phyloP scores from a whole-genome alignment of 2,329 filamentous ascomycete genomes.

The Neonectria hederae region DNA sequence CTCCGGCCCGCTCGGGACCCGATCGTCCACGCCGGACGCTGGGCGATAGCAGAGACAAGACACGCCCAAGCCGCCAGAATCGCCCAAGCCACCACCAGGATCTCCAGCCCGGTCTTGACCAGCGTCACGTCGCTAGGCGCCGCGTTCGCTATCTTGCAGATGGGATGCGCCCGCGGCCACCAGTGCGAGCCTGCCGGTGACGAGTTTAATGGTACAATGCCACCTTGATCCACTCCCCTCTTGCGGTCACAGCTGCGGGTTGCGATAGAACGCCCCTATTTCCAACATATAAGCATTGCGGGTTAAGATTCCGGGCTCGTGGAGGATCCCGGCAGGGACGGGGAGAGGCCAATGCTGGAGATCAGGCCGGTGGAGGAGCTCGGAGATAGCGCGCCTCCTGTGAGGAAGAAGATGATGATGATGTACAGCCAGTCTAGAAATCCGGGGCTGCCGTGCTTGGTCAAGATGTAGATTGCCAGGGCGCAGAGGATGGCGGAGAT shows the following conservation, averaged over 20 bases:
- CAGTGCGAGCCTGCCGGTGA: conserved; percentile 17
- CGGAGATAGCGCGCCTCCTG: conserved; percentile 46
- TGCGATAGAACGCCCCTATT: conserved; percentile 11
- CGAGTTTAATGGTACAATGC: conserved; percentile 11
- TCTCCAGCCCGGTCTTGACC: conserved; percentile 19
- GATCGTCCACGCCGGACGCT: background rate
- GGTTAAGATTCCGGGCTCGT: conserved; percentile 20
- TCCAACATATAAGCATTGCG: conserved; percentile 29
- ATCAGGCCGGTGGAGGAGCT: conserved; percentile 47
- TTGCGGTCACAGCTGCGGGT: conserved; percentile 3
- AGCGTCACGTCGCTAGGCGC: conserved; percentile 7
- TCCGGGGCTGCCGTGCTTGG: conserved; percentile 47
- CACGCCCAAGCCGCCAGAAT: conserved; percentile 8
- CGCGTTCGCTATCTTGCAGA: conserved; percentile 8
- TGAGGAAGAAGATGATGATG: conserved; percentile 49
- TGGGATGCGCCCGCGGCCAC: conserved; percentile 14
- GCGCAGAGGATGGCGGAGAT: conserved; percentile 49
- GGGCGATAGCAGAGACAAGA: background rate
- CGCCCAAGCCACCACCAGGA: conserved; percentile 15
- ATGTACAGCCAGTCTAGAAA: conserved; percentile 53
- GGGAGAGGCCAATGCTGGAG: conserved; percentile 51
- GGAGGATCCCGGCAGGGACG: conserved; percentile 45
- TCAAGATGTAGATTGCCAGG: conserved; percentile 44
- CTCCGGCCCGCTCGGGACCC: conserved; percentile 3
- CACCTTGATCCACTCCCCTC: conserved; percentile 20